Percentiles rank a stretch among this genome's conserved stretches.
These are phyloP conservation scores for Rubia yunnanensis DNA, from an alignment of 257 asterid species.

Conservation along the genomic window DNA sequence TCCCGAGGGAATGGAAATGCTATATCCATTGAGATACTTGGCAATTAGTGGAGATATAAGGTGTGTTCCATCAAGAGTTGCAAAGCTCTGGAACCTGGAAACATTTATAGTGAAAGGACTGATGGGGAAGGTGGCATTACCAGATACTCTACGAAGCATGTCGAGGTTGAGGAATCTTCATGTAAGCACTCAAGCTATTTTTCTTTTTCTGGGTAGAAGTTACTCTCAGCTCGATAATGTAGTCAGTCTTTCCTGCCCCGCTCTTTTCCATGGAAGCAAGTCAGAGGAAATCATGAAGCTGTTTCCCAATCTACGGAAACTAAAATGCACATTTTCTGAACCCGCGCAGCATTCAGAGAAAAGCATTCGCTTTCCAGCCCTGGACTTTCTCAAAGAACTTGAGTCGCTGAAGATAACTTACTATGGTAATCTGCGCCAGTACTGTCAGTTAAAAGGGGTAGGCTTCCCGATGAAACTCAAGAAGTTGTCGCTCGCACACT, in stretches of 20 bases:
- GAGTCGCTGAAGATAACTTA: slow-evolving; percentile 5
- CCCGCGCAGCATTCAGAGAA: background rate
- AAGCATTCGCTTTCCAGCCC: background rate
- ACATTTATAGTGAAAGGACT: background rate
- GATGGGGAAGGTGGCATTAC: background rate
- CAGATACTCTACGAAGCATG: background rate
- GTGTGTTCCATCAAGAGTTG: background rate
- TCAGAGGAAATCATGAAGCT: background rate
- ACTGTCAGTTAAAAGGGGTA: background rate
- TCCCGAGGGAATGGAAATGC: background rate
- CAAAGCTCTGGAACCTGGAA: background rate
- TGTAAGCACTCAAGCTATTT: background rate
- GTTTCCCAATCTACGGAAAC: background rate
- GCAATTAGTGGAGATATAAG: background rate
- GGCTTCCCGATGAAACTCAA: slow-evolving; percentile 4
- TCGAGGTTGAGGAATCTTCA: background rate
- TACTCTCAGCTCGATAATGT: background rate
- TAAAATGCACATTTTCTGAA: background rate
- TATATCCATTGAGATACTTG: background rate
- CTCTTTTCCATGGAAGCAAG: background rate
- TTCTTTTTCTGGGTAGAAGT: background rate
- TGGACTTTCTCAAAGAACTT: slow-evolving; percentile 2
- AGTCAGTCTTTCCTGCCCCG: slow-evolving; percentile 6
- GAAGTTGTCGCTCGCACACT: slow-evolving; percentile 12
- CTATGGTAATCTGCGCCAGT: background rate